These are phyloP conservation scores for Nigrospora sphaerica DNA, from an alignment of 2,329 filamentous ascomycete species.

Conservation along the genomic window DNA sequence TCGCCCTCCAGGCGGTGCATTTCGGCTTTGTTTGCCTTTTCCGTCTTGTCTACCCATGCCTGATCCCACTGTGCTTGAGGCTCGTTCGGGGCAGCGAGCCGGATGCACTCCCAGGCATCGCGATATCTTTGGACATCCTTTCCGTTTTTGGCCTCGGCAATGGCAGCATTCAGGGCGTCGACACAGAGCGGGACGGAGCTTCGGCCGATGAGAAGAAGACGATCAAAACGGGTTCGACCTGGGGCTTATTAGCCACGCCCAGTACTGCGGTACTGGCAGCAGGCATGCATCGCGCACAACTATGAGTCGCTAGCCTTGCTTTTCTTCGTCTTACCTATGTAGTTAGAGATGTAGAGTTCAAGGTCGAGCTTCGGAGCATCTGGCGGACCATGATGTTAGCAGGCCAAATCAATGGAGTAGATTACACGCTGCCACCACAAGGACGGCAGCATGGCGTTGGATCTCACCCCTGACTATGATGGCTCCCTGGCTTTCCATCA, in stretches of 20 bases:
- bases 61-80: conserved; percentile 60
- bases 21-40: conserved; percentile 61
- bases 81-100: conserved; percentile 56
- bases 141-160: conserved; percentile 68
- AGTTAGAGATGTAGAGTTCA: conserved; percentile 85
- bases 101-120: conserved; percentile 59
- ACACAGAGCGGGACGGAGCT: conserved; percentile 67
- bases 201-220: conserved; percentile 74
- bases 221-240: conserved; percentile 77
- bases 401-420: background rate
- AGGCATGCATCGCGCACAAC: too few relatives aligned
- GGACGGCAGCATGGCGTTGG: background rate
- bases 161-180: conserved; percentile 74
- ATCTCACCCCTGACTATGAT: conserved; percentile 40
- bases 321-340: conserved; percentile 53
- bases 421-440: background rate
- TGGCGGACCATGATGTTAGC: conserved; percentile 23
- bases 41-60: conserved; percentile 66
- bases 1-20: conserved; percentile 74
- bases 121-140: conserved; percentile 68
- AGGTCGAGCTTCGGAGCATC: conserved; percentile 84
- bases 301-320: too few relatives aligned
- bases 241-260: background rate
- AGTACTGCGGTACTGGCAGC: too few relatives aligned
- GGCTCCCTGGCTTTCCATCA: conserved; percentile 37